A percentile compares a stretch with the other conserved stretches of the same genome.
Evolutionary conservation across 2,329 filamentous ascomycete genomes (phyloP).

Genomic region (Aureobasidium sp.): DNA sequence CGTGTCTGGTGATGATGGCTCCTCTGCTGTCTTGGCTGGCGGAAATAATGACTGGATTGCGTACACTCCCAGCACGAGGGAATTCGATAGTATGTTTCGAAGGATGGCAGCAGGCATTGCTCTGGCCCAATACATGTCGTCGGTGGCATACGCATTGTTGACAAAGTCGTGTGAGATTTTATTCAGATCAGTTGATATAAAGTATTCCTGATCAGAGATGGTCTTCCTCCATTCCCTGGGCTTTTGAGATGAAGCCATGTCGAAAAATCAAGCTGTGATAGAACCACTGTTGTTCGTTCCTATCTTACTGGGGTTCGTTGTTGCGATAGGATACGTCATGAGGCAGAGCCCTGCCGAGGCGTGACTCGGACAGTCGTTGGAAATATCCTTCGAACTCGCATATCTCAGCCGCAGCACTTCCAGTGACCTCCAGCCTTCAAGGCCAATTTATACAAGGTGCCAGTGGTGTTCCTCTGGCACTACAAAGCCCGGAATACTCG

Average conservation of each 20-base stretch:
- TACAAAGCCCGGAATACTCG: not conserved
- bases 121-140: constrained; percentile 28
- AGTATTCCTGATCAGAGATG: constrained; percentile 1
- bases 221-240: not conserved
- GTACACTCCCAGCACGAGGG: constrained; percentile 26
- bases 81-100: constrained; percentile 22
- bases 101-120: constrained; percentile 20
- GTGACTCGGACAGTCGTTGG: not conserved
- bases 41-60: constrained; percentile 9
- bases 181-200: constrained; percentile 20
- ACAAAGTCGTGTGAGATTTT: constrained; percentile 23
- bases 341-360: constrained; percentile 1
- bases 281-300: not conserved
- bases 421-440: not conserved
- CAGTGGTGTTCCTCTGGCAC: too few species aligned
- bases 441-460: not conserved
- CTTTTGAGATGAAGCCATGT: not conserved
- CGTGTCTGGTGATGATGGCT: constrained; percentile 23
- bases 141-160: constrained; percentile 23
- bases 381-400: not conserved
- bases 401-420: not conserved
- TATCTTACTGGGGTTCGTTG: not conserved
- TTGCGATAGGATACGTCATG: constrained; percentile 1
- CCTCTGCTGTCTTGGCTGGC: constrained; percentile 12
- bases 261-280: not conserved